These are phyloP conservation scores for Pterocarpus macrocarpus DNA, from an alignment of 306 rosid species.

Conservation along the genomic window DNA sequence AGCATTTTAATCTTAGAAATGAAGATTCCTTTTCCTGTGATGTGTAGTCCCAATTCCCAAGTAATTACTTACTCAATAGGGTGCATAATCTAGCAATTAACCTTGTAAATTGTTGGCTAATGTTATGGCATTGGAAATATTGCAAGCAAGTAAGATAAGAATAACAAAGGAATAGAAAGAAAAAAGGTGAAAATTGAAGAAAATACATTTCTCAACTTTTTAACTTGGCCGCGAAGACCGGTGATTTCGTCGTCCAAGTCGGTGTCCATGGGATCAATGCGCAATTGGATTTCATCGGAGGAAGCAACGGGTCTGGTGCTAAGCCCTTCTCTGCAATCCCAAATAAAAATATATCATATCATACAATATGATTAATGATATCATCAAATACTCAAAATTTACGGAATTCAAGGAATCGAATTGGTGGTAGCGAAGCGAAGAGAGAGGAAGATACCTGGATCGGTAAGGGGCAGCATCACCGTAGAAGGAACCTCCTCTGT, in stretches of 20 bases:
- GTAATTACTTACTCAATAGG: not conserved
- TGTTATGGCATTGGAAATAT: not conserved
- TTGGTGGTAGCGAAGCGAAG: not conserved
- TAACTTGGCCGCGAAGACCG: constrained; percentile 89
- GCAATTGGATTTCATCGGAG: constrained; percentile 88
- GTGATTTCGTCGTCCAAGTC: constrained; percentile 83
- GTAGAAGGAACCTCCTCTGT: constrained; percentile 55
- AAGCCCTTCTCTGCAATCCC: constrained; percentile 74
- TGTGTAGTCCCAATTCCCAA: not conserved
- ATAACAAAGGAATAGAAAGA: not conserved
- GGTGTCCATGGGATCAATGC: constrained; percentile 72
- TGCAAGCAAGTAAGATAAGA: not conserved
- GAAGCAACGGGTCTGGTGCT: constrained; percentile 73
- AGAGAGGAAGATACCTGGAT: constrained; percentile 58
- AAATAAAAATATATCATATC: too few relatives aligned
- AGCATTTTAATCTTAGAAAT: not conserved
- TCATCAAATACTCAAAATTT: too few relatives aligned
- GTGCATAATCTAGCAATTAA: too few relatives aligned
- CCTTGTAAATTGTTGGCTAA: too few relatives aligned
- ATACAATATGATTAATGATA: too few relatives aligned
- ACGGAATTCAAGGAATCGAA: not conserved
- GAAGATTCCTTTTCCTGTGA: not conserved
- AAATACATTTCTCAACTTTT: constrained; percentile 75
- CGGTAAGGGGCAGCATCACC: constrained; percentile 71
- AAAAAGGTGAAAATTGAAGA: not conserved